Conservation (phyloP, 2,329 filamentous ascomycete genomes). For the Bipolaris cookei region DNA sequence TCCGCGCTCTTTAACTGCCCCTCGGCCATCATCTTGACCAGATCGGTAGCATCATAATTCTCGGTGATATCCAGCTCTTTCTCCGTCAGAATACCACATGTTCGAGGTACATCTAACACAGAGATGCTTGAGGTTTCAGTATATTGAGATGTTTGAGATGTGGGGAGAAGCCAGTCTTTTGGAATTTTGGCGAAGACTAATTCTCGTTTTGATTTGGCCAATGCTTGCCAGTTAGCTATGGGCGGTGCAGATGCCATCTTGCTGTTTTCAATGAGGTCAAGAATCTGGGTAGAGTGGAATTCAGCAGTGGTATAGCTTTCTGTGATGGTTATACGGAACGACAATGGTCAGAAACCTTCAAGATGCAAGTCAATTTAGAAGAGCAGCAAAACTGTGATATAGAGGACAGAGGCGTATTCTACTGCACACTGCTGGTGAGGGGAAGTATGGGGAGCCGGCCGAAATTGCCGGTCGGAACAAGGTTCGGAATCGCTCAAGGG, state of each 20-base stretch:
- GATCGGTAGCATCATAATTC: slow-evolving; percentile 42
- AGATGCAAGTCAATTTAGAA: not conserved
- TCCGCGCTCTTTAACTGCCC: slow-evolving; percentile 44
- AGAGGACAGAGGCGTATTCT: not conserved
- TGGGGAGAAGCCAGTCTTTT: slow-evolving; percentile 39
- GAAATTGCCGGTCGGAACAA: slow-evolving; percentile 14
- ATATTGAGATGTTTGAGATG: slow-evolving; percentile 26
- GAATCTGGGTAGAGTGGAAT: not conserved
- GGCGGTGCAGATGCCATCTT: slow-evolving; percentile 16
- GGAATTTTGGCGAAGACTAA: slow-evolving; percentile 41
- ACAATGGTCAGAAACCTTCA: not conserved
- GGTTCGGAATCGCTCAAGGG: not conserved
- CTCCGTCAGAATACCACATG: slow-evolving; percentile 39
- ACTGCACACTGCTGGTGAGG: slow-evolving; percentile 2
- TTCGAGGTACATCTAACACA: slow-evolving; percentile 41
- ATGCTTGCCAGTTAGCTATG: slow-evolving; percentile 38
- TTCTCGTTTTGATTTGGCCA: slow-evolving; percentile 41
- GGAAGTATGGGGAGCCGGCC: slow-evolving; percentile 15
- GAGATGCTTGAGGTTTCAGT: slow-evolving; percentile 27
- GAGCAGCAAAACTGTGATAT: not conserved
- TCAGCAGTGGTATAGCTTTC: not conserved
- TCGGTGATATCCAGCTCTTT: slow-evolving; percentile 47
- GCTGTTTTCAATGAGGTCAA: not conserved
- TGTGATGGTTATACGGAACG: not conserved
- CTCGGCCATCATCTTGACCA: slow-evolving; percentile 36